These are phyloP conservation scores for Saccharomycopsis capsularis DNA, from an alignment of 805 yeast species.

Conservation along the genomic window DNA sequence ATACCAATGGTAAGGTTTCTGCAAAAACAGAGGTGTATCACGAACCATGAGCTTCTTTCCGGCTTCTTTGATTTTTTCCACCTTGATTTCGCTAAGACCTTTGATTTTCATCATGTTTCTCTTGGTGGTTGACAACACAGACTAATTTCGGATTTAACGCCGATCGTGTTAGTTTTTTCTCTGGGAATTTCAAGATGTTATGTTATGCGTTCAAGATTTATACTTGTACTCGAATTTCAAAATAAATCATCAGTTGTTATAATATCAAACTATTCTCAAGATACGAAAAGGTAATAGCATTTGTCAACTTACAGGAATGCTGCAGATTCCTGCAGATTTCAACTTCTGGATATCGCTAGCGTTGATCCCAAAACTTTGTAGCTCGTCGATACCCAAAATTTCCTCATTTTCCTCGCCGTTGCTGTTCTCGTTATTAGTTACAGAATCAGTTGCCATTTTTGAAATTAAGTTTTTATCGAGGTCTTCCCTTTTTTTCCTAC, in stretches of 20 bases:
- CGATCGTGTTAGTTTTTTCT: not conserved
- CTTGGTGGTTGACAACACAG: constrained; percentile 54
- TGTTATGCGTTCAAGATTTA: not conserved
- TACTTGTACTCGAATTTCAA: not conserved
- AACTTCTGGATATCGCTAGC: constrained; percentile 65
- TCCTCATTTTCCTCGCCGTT: not conserved
- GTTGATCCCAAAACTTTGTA: constrained; percentile 63
- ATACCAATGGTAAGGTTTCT: too few species aligned
- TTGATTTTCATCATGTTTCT: constrained; percentile 57
- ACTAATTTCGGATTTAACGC: too few species aligned
- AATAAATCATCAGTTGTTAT: too few species aligned
- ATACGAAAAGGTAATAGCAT: too few species aligned
- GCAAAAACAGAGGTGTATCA: too few species aligned
- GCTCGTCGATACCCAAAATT: constrained; percentile 31
- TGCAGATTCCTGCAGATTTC: constrained; percentile 59
- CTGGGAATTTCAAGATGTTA: not conserved
- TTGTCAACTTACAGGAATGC: constrained; percentile 46
- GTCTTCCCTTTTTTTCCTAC: too few species aligned
- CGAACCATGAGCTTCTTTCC: constrained; percentile 50
- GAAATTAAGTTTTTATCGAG: too few species aligned
- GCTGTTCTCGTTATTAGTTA: too few species aligned
- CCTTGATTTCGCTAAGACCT: constrained; percentile 71
- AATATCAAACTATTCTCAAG: too few species aligned
- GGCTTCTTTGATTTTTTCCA: constrained; percentile 68
- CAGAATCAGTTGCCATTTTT: too few species aligned